A percentile compares a stretch with the other conserved stretches of the same genome.
Conservation (phyloP, 2,329 filamentous ascomycete species). For the Aschersonia sp. region DNA sequence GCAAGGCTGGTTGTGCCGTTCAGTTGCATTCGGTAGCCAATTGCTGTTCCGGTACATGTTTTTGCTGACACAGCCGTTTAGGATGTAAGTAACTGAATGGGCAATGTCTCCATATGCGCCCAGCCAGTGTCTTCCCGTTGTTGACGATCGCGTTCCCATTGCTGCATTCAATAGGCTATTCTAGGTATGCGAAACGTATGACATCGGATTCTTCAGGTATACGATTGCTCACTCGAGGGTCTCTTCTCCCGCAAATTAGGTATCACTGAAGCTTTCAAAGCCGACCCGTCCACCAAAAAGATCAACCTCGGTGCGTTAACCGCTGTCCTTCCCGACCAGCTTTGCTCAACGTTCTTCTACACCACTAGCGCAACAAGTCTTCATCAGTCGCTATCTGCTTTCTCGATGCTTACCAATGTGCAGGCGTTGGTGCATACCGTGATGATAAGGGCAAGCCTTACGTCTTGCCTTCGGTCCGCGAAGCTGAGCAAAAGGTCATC, state of each 20-base stretch:
- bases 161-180: slow-evolving; percentile 44
- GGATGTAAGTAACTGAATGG: slow-evolving; percentile 7
- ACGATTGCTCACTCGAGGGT: no score
- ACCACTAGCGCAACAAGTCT: no score
- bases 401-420: slow-evolving; percentile 4
- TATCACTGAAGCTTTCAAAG: slow-evolving; percentile 98
- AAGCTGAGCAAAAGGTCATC: slow-evolving; percentile 79
- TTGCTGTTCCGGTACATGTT: not conserved
- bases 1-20: not conserved
- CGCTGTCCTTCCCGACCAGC: slow-evolving; percentile 4
- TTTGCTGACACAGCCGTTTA: slow-evolving; percentile 1
- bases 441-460: slow-evolving; percentile 97
- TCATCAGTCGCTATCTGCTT: no score
- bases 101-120: not conserved
- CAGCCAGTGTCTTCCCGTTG: not conserved
- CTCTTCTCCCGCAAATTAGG: slow-evolving; percentile 26
- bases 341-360: no score
- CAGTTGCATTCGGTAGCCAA: not conserved
- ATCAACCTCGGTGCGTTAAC: slow-evolving; percentile 73
- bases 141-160: not conserved
- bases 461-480: slow-evolving; percentile 83
- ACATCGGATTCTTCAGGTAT: not conserved
- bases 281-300: slow-evolving; percentile 84
- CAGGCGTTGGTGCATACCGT: slow-evolving; percentile 92
- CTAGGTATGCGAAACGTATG: slow-evolving; percentile 40